A percentile compares a stretch with the other conserved stretches of the same genome.
These are phyloP conservation scores for Claviceps pazoutovae DNA, from an alignment of 2,329 filamentous ascomycete species.

Conservation along the genomic window DNA sequence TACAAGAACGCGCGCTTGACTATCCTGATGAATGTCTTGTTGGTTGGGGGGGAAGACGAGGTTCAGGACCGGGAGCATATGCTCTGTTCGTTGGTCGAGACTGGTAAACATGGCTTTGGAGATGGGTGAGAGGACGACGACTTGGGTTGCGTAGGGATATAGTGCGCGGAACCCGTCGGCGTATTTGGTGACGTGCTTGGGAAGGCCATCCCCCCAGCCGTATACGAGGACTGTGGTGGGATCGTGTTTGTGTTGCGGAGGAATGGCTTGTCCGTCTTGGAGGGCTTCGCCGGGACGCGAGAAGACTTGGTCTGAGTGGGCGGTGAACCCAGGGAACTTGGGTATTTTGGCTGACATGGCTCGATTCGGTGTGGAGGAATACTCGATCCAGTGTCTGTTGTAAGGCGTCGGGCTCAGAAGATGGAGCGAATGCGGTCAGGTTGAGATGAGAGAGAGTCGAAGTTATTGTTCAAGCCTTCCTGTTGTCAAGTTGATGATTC, in stretches of 20 bases:
- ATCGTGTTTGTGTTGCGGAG: conserved; percentile 10
- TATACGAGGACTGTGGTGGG: conserved; percentile 38
- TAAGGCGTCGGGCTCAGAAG: background rate
- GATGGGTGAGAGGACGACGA: conserved; percentile 37
- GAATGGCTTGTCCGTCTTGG: conserved; percentile 6
- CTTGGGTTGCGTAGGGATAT: conserved; percentile 35
- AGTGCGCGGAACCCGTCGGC: conserved; percentile 35
- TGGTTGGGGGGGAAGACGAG: conserved; percentile 17
- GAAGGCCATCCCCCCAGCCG: conserved; percentile 42
- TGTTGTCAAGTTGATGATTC: too few relatives aligned
- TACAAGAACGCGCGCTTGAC: conserved; percentile 30
- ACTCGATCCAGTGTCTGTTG: background rate
- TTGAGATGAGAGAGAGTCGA: too few relatives aligned
- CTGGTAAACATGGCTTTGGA: conserved; percentile 30
- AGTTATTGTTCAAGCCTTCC: too few relatives aligned
- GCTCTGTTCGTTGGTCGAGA: conserved; percentile 27
- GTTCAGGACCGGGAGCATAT: conserved; percentile 32
- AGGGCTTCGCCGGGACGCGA: conserved; percentile 23
- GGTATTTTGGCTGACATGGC: conserved; percentile 7
- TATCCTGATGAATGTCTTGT: conserved; percentile 32
- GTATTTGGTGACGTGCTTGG: conserved; percentile 43
- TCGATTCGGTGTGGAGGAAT: background rate
- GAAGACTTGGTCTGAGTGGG: conserved; percentile 33
- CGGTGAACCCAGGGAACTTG: conserved; percentile 29
- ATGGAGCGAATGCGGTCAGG: background rate